A percentile compares a stretch with the other conserved stretches of the same genome.
Evolutionary conservation across 495 filamentous ascomycete species (phyloP).

Genomic region (Xylaria flabelliformis): DNA sequence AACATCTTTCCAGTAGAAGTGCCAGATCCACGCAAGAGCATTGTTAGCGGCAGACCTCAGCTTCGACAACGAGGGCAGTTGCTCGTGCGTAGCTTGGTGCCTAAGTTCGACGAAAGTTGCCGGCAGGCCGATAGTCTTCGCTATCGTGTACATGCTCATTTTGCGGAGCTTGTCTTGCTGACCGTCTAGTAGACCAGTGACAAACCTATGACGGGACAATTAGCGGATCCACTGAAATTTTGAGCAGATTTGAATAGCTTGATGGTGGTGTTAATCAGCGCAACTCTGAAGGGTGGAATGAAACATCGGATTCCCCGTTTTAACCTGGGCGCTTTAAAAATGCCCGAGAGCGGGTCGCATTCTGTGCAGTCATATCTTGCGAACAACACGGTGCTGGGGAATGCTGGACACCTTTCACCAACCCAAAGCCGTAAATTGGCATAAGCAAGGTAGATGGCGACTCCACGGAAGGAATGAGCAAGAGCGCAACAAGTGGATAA

Average conservation of each 20-base stretch:
- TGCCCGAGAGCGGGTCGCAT: conserved; percentile 10
- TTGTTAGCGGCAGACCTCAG: conserved; percentile 68
- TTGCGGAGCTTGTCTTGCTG: conserved; percentile 72
- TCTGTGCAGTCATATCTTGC: background rate
- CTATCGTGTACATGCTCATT: conserved; percentile 82
- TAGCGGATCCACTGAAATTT: conserved; percentile 15
- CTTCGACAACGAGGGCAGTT: conserved; percentile 74
- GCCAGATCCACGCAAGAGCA: conserved; percentile 86
- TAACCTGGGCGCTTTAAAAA: background rate
- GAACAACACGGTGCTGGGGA: background rate
- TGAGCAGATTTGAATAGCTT: background rate
- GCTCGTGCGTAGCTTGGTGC: conserved; percentile 89
- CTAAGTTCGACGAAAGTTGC: conserved; percentile 87
- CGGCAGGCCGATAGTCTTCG: conserved; percentile 76
- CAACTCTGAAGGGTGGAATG: conserved; percentile 9
- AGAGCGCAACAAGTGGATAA: background rate
- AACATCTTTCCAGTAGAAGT: conserved; percentile 76
- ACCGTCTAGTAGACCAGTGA: conserved; percentile 84
- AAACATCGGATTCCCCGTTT: background rate
- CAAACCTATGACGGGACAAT: conserved; percentile 65
- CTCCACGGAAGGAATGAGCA: background rate
- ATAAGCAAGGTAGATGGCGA: background rate
- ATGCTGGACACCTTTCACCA: background rate
- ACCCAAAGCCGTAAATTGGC: background rate
- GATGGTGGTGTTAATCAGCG: background rate